Percentiles rank a stretch among this genome's conserved stretches.
phyloP scores from a whole-genome alignment of 805 yeast species.

The Yamadazyma akitaensis region DNA sequence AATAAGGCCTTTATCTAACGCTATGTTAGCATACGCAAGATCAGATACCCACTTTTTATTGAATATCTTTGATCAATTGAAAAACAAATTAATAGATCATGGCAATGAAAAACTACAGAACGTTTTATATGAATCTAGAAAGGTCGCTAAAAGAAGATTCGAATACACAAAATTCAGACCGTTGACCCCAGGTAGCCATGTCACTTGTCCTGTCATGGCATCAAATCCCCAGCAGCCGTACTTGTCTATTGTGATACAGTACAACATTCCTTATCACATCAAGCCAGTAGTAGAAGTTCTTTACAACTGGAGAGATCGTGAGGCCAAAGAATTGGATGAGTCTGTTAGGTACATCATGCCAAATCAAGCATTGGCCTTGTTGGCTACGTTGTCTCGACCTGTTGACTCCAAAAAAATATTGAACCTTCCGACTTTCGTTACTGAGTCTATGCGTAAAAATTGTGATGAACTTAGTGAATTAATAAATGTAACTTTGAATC shows the following conservation, averaged over 20 bases:
- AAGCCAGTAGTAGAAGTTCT: constrained; percentile 57
- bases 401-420: constrained; percentile 54
- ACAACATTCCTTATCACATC: constrained; percentile 55
- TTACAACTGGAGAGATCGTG: constrained; percentile 77
- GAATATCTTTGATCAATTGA: constrained; percentile 72
- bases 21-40: constrained; percentile 83
- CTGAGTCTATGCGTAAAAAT: constrained; percentile 56
- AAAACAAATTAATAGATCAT: constrained; percentile 50
- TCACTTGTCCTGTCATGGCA: constrained; percentile 46
- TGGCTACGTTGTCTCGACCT: constrained; percentile 55
- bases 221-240: constrained; percentile 61
- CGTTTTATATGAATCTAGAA: constrained; percentile 72
- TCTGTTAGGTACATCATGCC: constrained; percentile 81
- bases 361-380: constrained; percentile 64
- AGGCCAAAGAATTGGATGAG: constrained; percentile 79
- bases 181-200: constrained; percentile 19
- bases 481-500: constrained; percentile 41
- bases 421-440: constrained; percentile 41
- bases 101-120: constrained; percentile 42
- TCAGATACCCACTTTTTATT: constrained; percentile 93
- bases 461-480: constrained; percentile 58
- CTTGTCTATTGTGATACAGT: constrained; percentile 58
- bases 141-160: constrained; percentile 76
- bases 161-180: constrained; percentile 74
- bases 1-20: constrained; percentile 70